Evolutionary conservation across 805 yeast species (phyloP), one percentile per base, ranked within the genome.

Genomic region (Barnettozyma wickerhamii): DNA sequence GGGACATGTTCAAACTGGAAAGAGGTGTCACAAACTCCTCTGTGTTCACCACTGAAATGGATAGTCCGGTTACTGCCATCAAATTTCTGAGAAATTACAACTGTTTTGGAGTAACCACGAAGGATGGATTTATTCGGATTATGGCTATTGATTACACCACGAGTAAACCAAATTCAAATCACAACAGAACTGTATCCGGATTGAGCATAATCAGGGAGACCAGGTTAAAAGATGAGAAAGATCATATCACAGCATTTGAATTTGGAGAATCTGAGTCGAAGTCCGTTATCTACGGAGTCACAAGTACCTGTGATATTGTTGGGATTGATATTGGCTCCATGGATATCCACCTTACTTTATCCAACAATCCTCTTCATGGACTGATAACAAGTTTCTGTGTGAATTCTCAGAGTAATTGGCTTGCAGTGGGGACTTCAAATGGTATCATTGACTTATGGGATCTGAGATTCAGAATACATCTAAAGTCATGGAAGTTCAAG

Each of bases 381-480:
- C 62, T 75, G 2, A 74, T 82, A 0, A 72, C 79, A 0, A 63
- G 81, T 14, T 75, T 88, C 52, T 69, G 76, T 1, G 60, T 84
- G 18, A 84, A 81, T 40, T 59, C 63, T 0, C 63, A 68, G 13
- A 62, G 66, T 19, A 64, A 73, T 5, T 87, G 96, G 87, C 56
- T 86, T 1, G 58, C 86, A 7, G 56, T 83, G 2, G 97, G 96
- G 0, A 86, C 96, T 0, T 64, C 75, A 0, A 74, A 72, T 30
- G 97, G 97, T 1, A 64, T 81, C 1, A 56, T 93, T 23, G 80
- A 79, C 47, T 61, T 91, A 13, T 89, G 96, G 95, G 96, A 89
- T 58, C 49, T 85, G 27, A 66, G 95, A 40, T 86, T 88, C 57
- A 69, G 69, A 27, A 43, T 83, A 0, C 64, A 74, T 31, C 64